A percentile compares a stretch with the other conserved stretches of the same genome.
Evolutionary conservation across 495 filamentous ascomycete genomes (phyloP).

Genomic region (Pyrenula massariospora): DNA sequence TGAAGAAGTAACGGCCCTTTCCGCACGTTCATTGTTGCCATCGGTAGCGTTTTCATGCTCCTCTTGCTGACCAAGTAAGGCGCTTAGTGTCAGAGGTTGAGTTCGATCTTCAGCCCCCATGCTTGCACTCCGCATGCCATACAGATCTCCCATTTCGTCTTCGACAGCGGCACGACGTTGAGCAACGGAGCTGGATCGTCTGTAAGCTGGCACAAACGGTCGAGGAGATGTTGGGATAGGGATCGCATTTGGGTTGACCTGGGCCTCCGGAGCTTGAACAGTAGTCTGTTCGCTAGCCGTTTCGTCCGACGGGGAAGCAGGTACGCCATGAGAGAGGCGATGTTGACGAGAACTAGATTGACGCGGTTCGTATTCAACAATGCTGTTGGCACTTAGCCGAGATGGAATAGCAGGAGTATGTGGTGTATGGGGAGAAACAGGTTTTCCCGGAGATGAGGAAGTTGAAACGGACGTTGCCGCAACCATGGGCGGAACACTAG

Average conservation of each 20-base stretch:
- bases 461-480: constrained; percentile 71
- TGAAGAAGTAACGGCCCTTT: neutral
- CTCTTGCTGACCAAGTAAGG: constrained; percentile 37
- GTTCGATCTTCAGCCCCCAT: constrained; percentile 58
- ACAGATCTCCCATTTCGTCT: constrained; percentile 51
- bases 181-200: constrained; percentile 70
- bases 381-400: constrained; percentile 77
- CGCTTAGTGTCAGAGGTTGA: constrained; percentile 40
- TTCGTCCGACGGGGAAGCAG: constrained; percentile 25
- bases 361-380: constrained; percentile 54
- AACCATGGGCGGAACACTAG: constrained; percentile 75
- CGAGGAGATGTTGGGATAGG: constrained; percentile 74
- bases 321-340: constrained; percentile 15
- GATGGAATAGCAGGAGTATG: constrained; percentile 90
- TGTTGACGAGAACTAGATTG: constrained; percentile 11
- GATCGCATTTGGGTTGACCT: constrained; percentile 55
- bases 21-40: constrained; percentile 7
- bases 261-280: constrained; percentile 31
- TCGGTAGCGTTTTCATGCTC: constrained; percentile 12
- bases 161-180: constrained; percentile 47
- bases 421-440: constrained; percentile 84
- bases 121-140: constrained; percentile 65
- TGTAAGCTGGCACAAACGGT: constrained; percentile 42
- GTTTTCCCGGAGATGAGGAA: constrained; percentile 82
- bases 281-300: constrained; percentile 21